A percentile compares a stretch with the other conserved stretches of the same genome.
Evolutionary conservation across 495 filamentous ascomycete genomes (phyloP).

Genomic region (Penicillium malachiteum): DNA sequence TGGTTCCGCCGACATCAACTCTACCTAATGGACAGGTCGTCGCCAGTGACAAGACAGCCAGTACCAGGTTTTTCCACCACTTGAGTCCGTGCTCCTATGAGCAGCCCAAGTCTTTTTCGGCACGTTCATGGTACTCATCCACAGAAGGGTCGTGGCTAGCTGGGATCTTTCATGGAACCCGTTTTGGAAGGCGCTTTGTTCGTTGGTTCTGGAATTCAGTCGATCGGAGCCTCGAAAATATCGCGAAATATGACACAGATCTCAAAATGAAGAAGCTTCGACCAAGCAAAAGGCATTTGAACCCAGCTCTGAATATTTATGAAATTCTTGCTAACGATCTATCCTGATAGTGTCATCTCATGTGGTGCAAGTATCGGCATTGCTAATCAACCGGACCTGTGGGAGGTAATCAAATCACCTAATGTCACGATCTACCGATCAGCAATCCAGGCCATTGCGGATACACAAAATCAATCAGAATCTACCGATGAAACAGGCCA

Average conservation of each 20-base stretch:
- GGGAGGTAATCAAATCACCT: slow-evolving; percentile 27
- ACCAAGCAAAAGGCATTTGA: slow-evolving; percentile 24
- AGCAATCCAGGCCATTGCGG: slow-evolving; percentile 8
- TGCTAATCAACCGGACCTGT: slow-evolving; percentile 33
- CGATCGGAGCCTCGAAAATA: slow-evolving; percentile 12
- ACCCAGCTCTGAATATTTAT: not conserved
- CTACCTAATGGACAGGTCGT: slow-evolving; percentile 53
- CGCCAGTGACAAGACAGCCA: slow-evolving; percentile 56
- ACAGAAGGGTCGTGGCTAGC: slow-evolving; percentile 55
- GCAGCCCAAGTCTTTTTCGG: slow-evolving; percentile 25
- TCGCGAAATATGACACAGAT: slow-evolving; percentile 22
- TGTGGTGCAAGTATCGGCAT: slow-evolving; percentile 29
- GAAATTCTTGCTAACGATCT: not conserved
- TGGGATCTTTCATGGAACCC: slow-evolving; percentile 35
- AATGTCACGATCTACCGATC: slow-evolving; percentile 31
- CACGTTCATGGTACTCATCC: slow-evolving; percentile 48
- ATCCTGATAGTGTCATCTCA: slow-evolving; percentile 19
- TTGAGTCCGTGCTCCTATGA: slow-evolving; percentile 53
- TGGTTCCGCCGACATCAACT: slow-evolving; percentile 22
- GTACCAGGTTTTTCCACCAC: slow-evolving; percentile 52
- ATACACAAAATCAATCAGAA: not conserved
- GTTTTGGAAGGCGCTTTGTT: slow-evolving; percentile 23
- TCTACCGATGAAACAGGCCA: not conserved
- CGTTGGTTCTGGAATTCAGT: slow-evolving; percentile 26
- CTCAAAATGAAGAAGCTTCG: slow-evolving; percentile 28